Conservation (phyloP, 169 alveolate genomes). For the Plasmodium malariae region DNA sequence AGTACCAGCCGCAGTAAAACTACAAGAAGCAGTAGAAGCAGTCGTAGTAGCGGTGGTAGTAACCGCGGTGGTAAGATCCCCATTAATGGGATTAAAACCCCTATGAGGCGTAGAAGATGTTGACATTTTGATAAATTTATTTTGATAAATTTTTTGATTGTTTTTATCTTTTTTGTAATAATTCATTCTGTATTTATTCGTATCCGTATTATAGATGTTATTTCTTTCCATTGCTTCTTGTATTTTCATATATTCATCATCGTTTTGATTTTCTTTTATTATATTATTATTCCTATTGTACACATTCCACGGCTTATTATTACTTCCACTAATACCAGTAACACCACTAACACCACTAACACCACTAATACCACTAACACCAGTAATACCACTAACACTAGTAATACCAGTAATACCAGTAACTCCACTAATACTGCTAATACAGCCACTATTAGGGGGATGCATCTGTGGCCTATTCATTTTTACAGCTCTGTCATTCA, state of each 20-base stretch:
- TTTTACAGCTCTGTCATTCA: too few relatives aligned
- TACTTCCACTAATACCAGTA: too few relatives aligned
- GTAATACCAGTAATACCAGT: too few relatives aligned
- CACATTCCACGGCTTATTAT: slow-evolving; percentile 66
- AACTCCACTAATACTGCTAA: too few relatives aligned
- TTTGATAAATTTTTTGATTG: background rate
- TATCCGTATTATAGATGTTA: slow-evolving; percentile 13
- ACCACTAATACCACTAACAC: too few relatives aligned
- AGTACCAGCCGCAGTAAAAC: too few relatives aligned
- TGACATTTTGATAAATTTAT: slow-evolving; percentile 22
- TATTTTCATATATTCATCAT: slow-evolving; percentile 72
- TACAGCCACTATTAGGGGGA: background rate
- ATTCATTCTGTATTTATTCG: slow-evolving; percentile 15
- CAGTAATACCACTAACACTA: too few relatives aligned
- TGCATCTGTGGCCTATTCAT: background rate
- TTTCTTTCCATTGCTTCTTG: slow-evolving; percentile 57
- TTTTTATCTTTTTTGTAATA: slow-evolving; percentile 55
- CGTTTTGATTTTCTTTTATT: background rate
- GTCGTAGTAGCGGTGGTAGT: background rate
- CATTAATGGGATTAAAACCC: background rate
- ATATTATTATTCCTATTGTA: slow-evolving; percentile 45
- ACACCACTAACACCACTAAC: too few relatives aligned
- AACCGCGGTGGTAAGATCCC: background rate
- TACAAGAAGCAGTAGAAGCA: too few relatives aligned
- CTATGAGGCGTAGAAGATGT: slow-evolving; percentile 4